Evolutionary conservation across 1,139 yeast species (phyloP).

Genomic region (Suhomyces maxii): DNA sequence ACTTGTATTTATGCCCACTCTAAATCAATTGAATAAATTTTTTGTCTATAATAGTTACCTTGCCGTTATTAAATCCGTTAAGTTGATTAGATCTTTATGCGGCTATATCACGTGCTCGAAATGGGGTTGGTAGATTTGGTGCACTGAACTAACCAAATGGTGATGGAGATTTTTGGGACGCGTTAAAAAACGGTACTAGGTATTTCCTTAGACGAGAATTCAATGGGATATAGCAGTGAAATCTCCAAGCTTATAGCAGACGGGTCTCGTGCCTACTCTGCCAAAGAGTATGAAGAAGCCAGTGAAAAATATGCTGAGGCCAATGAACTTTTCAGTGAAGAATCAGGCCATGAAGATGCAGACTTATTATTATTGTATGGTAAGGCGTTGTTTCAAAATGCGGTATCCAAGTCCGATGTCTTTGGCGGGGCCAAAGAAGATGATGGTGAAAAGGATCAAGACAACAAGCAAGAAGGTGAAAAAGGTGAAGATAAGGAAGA

Average conservation of each 20-base stretch:
- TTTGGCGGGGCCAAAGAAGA: constrained; percentile 55
- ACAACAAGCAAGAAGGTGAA: constrained; percentile 20
- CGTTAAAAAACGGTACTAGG: neutral
- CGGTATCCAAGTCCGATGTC: constrained; percentile 74
- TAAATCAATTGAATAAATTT: no score
- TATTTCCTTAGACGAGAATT: neutral
- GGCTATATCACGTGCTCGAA: neutral
- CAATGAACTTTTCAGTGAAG: constrained; percentile 55
- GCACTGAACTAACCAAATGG: no score
- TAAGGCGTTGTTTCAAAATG: constrained; percentile 74
- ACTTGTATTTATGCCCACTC: no score
- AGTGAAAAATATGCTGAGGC: constrained; percentile 74
- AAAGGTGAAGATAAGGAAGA: constrained; percentile 20
- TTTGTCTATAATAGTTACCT: no score
- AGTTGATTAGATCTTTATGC: constrained; percentile 1
- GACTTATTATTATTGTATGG: constrained; percentile 78
- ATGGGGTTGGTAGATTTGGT: neutral
- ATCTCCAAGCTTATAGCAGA: constrained; percentile 51
- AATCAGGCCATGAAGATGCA: constrained; percentile 60
- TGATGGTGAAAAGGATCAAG: constrained; percentile 20
- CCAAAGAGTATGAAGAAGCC: constrained; percentile 66
- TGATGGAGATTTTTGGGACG: no score
- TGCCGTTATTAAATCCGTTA: neutral
- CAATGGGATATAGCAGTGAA: constrained; percentile 29
- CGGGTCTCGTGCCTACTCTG: constrained; percentile 63